Conservation (phyloP, 352 stramenopile genomes). For the Globisporangium apiculatum region DNA sequence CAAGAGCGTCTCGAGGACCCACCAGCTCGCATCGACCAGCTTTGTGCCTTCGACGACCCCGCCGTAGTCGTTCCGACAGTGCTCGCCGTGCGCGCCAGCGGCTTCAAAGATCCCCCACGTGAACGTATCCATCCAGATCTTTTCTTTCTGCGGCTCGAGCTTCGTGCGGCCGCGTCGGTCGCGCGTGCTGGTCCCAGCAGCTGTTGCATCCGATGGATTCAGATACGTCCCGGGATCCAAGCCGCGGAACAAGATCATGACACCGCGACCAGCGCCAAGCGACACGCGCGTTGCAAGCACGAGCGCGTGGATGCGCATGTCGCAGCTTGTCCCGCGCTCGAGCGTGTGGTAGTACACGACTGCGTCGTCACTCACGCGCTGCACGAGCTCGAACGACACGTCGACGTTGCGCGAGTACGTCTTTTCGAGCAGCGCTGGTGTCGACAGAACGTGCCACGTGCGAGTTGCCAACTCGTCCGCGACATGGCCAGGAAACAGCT, state of each 20-base stretch:
- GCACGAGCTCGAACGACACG: constrained; percentile 54
- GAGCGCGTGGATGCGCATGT: constrained; percentile 53
- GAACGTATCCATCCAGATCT: constrained; percentile 69
- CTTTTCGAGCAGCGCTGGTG: constrained; percentile 32
- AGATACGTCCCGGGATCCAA: constrained; percentile 46
- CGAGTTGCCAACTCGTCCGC: constrained; percentile 30
- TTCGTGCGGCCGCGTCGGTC: constrained; percentile 53
- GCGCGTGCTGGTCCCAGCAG: constrained; percentile 27
- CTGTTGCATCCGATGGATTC: constrained; percentile 27
- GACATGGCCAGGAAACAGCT: constrained; percentile 32
- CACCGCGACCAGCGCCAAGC: constrained; percentile 29
- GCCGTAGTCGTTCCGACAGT: constrained; percentile 54
- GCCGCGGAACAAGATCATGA: constrained; percentile 43
- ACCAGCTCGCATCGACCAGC: constrained; percentile 47
- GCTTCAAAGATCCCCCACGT: constrained; percentile 59
- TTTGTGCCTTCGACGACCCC: constrained; percentile 50
- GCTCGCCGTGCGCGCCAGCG: constrained; percentile 23
- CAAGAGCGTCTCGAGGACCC: constrained; percentile 68
- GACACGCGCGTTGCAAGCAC: constrained; percentile 54
- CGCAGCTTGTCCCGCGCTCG: constrained; percentile 28
- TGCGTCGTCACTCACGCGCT: constrained; percentile 46
- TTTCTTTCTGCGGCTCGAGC: constrained; percentile 34
- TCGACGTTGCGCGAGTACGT: constrained; percentile 46
- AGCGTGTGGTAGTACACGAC: constrained; percentile 72
- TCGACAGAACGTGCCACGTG: constrained; percentile 47